Evolutionary conservation across 495 filamentous ascomycete species (phyloP), one percentile per base, ranked within the genome.

Genomic region (Pyronema omphalodes): DNA sequence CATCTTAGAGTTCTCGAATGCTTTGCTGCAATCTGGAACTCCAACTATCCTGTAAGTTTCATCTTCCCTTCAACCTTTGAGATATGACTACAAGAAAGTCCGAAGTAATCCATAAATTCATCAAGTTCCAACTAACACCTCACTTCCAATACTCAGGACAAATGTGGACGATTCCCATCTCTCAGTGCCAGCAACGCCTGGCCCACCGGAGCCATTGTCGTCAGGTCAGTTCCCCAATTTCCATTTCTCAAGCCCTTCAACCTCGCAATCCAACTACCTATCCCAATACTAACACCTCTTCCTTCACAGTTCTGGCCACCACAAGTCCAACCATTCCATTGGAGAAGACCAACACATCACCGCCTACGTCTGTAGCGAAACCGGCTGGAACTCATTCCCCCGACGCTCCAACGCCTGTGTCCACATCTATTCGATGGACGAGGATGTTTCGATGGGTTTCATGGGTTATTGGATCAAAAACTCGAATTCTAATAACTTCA

Each of bases 321-420:
- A 50, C 18, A 12, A 34, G 18, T 35, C 23, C 2, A 50, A 50
- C 29, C 47, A 50, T 34, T 35, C 18, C 1, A 12, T 34, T 34
- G 12, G 23, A 3, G 47, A 50, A 11, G 23, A 9, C 19, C 18
- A 35, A 12, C 47, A 50, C n/a, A 50, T 50, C 3, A 35, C 47
- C 1, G 47, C 29, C 3, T 50, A 50, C 17, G 29, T 50, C 12
- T 50, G 47, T 23, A 36, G 47, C 23, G 19, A 12, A 11, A n/a
- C 8, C 4, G 47, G 47, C 1, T 50, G 47, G 47, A 50, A 50
- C 29, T 23, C 18, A 1, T 1, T 9, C 9, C 47, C 47, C 5
- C 34, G 29, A 3, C 47, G 47, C 9, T 50, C 47, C 18, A 50
- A 50, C 29, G 47, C 47, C 9, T 50, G 47, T n/a, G 47, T 50